Evolutionary conservation across 768 basidiomycete species (phyloP).

Genomic region (Termitomyces sp.): DNA sequence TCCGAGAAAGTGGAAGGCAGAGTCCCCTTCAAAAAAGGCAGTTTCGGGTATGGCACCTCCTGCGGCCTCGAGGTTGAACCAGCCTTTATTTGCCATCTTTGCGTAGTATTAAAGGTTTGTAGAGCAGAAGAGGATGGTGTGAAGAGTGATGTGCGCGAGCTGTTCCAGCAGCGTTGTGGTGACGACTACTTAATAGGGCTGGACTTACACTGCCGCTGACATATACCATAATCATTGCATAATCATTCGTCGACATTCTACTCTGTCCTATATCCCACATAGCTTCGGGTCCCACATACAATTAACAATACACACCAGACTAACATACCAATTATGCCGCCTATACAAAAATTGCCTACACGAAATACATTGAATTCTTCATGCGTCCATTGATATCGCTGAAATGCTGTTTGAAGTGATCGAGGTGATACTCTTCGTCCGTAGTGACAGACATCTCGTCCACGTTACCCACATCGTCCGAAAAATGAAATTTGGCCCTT

Average conservation of each 20-base stretch:
- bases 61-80: slow-evolving; percentile 80
- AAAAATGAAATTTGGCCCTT: slow-evolving; percentile 47
- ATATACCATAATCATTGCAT: slow-evolving; percentile 8
- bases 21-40: slow-evolving; percentile 84
- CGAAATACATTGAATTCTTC: slow-evolving; percentile 24
- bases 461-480: slow-evolving; percentile 24
- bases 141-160: slow-evolving; percentile 6
- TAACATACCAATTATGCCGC: not conserved
- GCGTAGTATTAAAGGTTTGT: not conserved
- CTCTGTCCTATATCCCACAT: not conserved
- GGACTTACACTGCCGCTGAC: not conserved
- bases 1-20: slow-evolving; percentile 77
- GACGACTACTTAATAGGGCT: not conserved
- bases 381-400: slow-evolving; percentile 22
- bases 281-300: no score
- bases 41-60: slow-evolving; percentile 62
- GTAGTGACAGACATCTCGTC: slow-evolving; percentile 33
- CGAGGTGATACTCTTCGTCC: slow-evolving; percentile 16
- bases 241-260: slow-evolving; percentile 1
- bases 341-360: slow-evolving; percentile 10
- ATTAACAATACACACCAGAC: not conserved
- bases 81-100: slow-evolving; percentile 62
- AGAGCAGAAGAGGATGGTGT: not conserved
- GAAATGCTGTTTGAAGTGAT: slow-evolving; percentile 29
- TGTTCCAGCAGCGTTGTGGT: slow-evolving; percentile 28